These are phyloP conservation scores for Zalerion maritima DNA, from an alignment of 495 filamentous ascomycete genomes.

Conservation along the genomic window DNA sequence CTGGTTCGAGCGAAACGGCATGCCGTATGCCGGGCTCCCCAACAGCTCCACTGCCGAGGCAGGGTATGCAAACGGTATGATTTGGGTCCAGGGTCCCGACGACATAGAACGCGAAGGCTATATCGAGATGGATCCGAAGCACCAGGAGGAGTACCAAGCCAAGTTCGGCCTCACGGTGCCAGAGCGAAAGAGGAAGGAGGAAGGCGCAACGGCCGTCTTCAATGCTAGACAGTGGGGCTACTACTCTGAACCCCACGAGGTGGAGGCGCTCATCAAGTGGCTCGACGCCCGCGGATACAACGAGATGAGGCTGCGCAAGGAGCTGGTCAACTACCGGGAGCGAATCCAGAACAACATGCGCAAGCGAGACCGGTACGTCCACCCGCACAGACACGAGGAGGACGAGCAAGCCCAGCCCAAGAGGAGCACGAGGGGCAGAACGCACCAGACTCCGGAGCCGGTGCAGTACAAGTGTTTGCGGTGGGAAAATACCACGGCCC, in stretches of 20 bases:
- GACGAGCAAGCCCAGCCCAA: conserved; percentile 43
- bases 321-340: conserved; percentile 61
- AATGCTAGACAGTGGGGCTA: conserved; percentile 81
- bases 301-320: conserved; percentile 73
- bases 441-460: conserved; percentile 39
- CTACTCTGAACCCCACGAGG: conserved; percentile 59
- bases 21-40: conserved; percentile 86
- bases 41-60: conserved; percentile 75
- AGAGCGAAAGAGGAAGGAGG: conserved; percentile 75
- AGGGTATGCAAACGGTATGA: conserved; percentile 79
- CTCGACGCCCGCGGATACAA: conserved; percentile 71
- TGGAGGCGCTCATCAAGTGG: conserved; percentile 75
- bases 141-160: conserved; percentile 43
- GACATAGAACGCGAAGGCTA: conserved; percentile 72
- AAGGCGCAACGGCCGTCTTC: conserved; percentile 64
- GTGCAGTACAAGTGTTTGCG: conserved; percentile 53
- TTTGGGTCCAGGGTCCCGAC: conserved; percentile 95
- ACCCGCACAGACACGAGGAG: conserved; percentile 27
- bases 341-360: conserved; percentile 71
- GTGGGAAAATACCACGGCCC: conserved; percentile 70
- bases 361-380: conserved; percentile 56
- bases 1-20: conserved; percentile 97
- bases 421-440: conserved; percentile 58
- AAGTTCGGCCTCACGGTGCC: conserved; percentile 67
- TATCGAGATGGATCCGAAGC: conserved; percentile 54